Evolutionary conservation across 352 stramenopile species (phyloP).

Genomic region (Globisporangium echinulatum): DNA sequence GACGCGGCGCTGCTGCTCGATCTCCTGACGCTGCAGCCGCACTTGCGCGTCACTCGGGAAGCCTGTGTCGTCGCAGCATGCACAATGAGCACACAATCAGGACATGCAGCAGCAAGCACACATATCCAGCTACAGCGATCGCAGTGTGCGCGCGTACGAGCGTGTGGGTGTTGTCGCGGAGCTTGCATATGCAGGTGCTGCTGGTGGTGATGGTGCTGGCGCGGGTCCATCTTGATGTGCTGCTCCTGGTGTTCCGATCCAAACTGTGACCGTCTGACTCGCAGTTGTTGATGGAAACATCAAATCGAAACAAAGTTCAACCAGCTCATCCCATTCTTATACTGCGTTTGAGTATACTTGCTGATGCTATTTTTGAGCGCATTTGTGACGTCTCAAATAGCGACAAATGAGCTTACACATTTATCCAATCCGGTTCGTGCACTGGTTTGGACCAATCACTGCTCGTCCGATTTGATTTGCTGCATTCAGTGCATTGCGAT

Average conservation of each 20-base stretch:
- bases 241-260: neutral
- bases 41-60: conserved; percentile 11
- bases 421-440: too few relatives aligned
- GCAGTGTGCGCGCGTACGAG: neutral
- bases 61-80: conserved; percentile 2
- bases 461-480: too few relatives aligned
- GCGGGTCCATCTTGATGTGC: conserved; percentile 11
- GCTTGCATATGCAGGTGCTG: neutral
- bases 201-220: neutral
- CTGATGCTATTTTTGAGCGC: too few relatives aligned
- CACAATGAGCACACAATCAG: neutral
- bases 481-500: neutral
- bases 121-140: too few relatives aligned
- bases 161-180: neutral
- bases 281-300: conserved; percentile 15
- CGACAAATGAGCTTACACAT: too few relatives aligned
- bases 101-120: too few relatives aligned
- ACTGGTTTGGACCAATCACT: too few relatives aligned
- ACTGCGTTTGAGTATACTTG: too few relatives aligned
- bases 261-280: neutral
- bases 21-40: conserved; percentile 22
- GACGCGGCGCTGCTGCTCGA: conserved; percentile 23
- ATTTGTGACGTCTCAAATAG: too few relatives aligned
- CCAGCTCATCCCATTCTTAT: conserved; percentile 7
- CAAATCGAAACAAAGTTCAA: neutral